These are phyloP conservation scores for Plenodomus tracheiphilus DNA, from an alignment of 2,329 filamentous ascomycete genomes.

Conservation along the genomic window DNA sequence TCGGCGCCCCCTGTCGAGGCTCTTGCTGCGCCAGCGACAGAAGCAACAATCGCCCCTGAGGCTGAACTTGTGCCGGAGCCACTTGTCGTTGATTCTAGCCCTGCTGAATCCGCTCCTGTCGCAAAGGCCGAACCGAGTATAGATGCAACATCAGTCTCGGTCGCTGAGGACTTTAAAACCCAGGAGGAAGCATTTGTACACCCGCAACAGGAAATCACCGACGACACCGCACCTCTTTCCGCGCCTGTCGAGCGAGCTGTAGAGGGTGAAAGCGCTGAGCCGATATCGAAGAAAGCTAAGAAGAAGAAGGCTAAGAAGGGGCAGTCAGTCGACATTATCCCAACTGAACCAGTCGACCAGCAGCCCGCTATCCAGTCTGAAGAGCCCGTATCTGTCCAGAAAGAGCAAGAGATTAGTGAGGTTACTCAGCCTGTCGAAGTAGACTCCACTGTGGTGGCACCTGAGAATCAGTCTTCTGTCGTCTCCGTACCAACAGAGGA, in stretches of 20 bases:
- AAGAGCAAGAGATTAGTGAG: not conserved
- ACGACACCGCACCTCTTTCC: constrained; percentile 6
- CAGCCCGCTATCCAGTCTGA: not conserved
- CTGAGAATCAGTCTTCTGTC: not conserved
- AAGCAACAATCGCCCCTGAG: too few species aligned
- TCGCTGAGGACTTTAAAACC: not conserved
- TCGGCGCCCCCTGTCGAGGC: not conserved
- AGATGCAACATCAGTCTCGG: not conserved
- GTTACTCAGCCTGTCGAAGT: not conserved
- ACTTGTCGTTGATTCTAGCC: not conserved
- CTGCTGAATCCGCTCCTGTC: not conserved
- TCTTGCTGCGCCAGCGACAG: not conserved
- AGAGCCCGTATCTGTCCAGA: not conserved
- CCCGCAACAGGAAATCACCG: not conserved
- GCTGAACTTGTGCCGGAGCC: not conserved
- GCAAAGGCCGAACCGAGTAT: not conserved
- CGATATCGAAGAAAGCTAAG: constrained; percentile 47
- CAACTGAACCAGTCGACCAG: constrained; percentile 9
- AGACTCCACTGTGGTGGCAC: not conserved
- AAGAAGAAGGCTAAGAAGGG: constrained; percentile 44
- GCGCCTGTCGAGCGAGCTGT: constrained; percentile 3
- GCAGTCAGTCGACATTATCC: constrained; percentile 13
- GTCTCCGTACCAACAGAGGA: not conserved
- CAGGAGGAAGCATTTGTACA: not conserved
- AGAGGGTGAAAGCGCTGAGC: constrained; percentile 6